These are phyloP conservation scores for Trebouxiophyceae sp. DNA, from an alignment of 163 green algal genomes.

Conservation along the genomic window DNA sequence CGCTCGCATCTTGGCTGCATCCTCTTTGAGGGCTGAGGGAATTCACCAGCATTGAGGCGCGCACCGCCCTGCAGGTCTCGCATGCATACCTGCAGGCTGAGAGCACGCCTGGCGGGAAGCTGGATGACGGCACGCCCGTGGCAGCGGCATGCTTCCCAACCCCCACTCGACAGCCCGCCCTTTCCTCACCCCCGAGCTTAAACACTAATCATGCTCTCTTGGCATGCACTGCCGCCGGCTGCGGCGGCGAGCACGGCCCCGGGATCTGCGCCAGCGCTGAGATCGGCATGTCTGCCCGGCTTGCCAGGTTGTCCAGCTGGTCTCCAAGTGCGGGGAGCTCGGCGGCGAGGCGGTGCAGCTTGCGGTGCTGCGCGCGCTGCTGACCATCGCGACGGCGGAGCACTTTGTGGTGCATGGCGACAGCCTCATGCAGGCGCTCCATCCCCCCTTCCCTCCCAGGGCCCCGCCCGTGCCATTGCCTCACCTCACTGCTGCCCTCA, in stretches of 20 bases:
- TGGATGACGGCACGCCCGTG: constrained; percentile 40
- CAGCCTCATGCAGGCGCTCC: constrained; percentile 66
- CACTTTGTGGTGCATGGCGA: constrained; percentile 86
- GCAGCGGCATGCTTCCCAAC: constrained; percentile 13
- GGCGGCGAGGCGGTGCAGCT: constrained; percentile 50
- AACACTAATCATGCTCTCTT: constrained; percentile 1
- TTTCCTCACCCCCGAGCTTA: no score
- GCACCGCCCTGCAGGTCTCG: constrained; percentile 38
- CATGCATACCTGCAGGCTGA: constrained; percentile 82
- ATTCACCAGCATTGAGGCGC: not conserved
- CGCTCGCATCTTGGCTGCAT: no score
- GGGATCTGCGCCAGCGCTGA: no score
- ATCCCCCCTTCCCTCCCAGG: no score
- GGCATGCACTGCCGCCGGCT: not conserved
- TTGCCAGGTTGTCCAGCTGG: constrained; percentile 52
- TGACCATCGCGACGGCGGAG: constrained; percentile 83
- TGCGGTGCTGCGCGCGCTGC: constrained; percentile 68
- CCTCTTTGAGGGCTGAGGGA: no score
- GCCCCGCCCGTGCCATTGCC: no score
- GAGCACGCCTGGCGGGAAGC: constrained; percentile 29
- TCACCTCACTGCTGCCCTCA: no score
- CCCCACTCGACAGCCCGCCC: no score
- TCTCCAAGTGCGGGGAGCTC: constrained; percentile 61
- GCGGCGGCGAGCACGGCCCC: no score
- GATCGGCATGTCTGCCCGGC: no score